A percentile compares a stretch with the other conserved stretches of the same genome.
phyloP scores from a whole-genome alignment of 1,139 yeast genomes.

The Blastobotrys persicus region DNA sequence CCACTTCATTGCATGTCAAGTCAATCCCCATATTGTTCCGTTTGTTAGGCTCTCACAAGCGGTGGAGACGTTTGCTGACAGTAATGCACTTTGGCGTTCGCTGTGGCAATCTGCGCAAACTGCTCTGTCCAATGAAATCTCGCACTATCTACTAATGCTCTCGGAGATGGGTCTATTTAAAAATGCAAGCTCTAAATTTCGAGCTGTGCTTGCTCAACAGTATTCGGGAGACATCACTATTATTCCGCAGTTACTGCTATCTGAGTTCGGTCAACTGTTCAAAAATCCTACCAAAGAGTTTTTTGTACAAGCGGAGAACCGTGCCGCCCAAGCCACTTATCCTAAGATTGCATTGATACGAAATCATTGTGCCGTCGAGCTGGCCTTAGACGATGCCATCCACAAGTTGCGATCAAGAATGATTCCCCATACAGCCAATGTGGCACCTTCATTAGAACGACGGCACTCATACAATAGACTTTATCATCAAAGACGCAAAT shows the following conservation, averaged over 20 bases:
- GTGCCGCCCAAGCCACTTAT: slow-evolving; percentile 95
- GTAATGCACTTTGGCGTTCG: slow-evolving; percentile 44
- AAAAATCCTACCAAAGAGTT: slow-evolving; percentile 79
- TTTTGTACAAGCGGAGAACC: slow-evolving; percentile 61
- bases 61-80: slow-evolving; percentile 52
- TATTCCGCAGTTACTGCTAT: slow-evolving; percentile 64
- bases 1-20: slow-evolving; percentile 95
- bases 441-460: slow-evolving; percentile 12
- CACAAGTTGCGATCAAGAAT: slow-evolving; percentile 63
- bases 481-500: slow-evolving; percentile 14
- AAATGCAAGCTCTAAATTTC: slow-evolving; percentile 66
- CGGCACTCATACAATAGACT: slow-evolving; percentile 9
- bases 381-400: slow-evolving; percentile 79
- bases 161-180: slow-evolving; percentile 75
- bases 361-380: slow-evolving; percentile 87
- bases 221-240: slow-evolving; percentile 95
- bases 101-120: slow-evolving; percentile 57
- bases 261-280: slow-evolving; percentile 62
- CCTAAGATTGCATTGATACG: slow-evolving; percentile 79
- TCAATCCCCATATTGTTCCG: slow-evolving; percentile 94
- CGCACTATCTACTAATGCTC: slow-evolving; percentile 71
- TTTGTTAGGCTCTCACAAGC: slow-evolving; percentile 47
- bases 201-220: slow-evolving; percentile 76
- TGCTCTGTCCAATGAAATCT: slow-evolving; percentile 63
- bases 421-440: slow-evolving; percentile 37